phyloP scores from a whole-genome alignment of 2,329 filamentous ascomycete genomes.

The Diaporthe citriasiana region DNA sequence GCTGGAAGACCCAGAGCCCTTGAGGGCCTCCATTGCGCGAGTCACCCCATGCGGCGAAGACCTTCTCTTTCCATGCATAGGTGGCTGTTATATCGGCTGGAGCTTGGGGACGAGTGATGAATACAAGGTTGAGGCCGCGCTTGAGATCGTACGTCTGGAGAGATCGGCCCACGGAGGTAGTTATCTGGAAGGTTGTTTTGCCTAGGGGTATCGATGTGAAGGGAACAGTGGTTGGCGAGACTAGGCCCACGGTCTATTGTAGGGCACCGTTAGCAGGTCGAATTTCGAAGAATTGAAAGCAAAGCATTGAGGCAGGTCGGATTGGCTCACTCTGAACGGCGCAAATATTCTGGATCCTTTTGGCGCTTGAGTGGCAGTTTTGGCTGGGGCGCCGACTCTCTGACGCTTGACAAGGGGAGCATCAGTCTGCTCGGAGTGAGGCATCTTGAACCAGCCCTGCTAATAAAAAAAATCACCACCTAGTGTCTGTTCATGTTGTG shows the following conservation, averaged over 20 bases:
- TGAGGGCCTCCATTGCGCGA: conserved; percentile 63
- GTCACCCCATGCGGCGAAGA: conserved; percentile 92
- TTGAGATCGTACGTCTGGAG: conserved; percentile 97
- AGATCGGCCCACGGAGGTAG: conserved; percentile 90
- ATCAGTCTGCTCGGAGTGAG: conserved; percentile 68
- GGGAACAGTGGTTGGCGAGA: conserved; percentile 90
- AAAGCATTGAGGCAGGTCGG: conserved; percentile 24
- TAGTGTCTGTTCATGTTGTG: background rate
- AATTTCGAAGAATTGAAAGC: background rate
- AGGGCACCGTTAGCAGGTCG: conserved; percentile 22
- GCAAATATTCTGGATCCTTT: conserved; percentile 87
- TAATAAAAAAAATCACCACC: background rate
- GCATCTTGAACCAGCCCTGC: conserved; percentile 59
- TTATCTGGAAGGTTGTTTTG: conserved; percentile 97
- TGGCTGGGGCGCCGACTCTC: conserved; percentile 67
- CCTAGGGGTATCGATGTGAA: conserved; percentile 92
- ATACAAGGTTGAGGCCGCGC: conserved; percentile 90
- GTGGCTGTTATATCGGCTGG: conserved; percentile 89
- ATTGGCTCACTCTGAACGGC: conserved; percentile 82
- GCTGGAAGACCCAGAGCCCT: conserved; percentile 92
- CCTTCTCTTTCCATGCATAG: conserved; percentile 85
- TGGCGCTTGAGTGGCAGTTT: conserved; percentile 54
- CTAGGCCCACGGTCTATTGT: conserved; percentile 87
- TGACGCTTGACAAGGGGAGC: conserved; percentile 82
- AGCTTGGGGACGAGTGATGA: conserved; percentile 92